Base-by-base conservation (phyloP, 1,284 basidiomycete genomes). In the Fomitopsis palustris region DNA sequence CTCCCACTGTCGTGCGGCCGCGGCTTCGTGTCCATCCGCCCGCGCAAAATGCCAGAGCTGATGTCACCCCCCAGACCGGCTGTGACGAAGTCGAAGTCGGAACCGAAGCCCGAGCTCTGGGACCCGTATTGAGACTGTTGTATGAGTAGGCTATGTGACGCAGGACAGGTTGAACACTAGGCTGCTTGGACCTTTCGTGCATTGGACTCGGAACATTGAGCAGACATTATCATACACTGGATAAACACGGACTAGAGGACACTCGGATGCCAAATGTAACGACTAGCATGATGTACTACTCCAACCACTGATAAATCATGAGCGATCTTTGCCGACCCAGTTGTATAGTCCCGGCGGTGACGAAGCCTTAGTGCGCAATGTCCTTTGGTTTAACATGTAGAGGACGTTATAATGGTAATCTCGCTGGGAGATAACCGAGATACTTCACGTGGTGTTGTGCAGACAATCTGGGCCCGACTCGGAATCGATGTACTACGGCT, bases 1-100 rank as follows among this genome's bases (percentile, higher is more conserved):
- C 49, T 57, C 19, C 56, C 56, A 25, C n/a, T 57, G 17, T 17
- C 56, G n/a, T 53, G 29, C 49, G 56, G 49, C 19, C 41, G 49
- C 17, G 17, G 35, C 17, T 19, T 57, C 21, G 38, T 57, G 4
- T 8, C 45, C 25, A 27, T 47, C 23, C 45, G 45, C 3, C 45
- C 23, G 25, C 23, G 45, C 14, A 47, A 47, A 14, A 33, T 16
- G 19, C 29, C 49, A 10, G 38, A 41, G 17, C 17, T 16, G 55
- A 43, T 53, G 43, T 8, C 25, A 25, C 12, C 17, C 4, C 45
- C 25, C 25, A 47, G 12, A n/a, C 45, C 25, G 2, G 25, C n/a
- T 16, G 23, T 29, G 25, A 16, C 25, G 14, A 47, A 47, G 25
- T 29, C 23, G 3, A 23, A 23, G 45, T 29, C 23, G 4, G 45